Evolutionary conservation across 306 rosid species (phyloP), one percentile per base, ranked within the genome.

Genomic region (Morella rubra): DNA sequence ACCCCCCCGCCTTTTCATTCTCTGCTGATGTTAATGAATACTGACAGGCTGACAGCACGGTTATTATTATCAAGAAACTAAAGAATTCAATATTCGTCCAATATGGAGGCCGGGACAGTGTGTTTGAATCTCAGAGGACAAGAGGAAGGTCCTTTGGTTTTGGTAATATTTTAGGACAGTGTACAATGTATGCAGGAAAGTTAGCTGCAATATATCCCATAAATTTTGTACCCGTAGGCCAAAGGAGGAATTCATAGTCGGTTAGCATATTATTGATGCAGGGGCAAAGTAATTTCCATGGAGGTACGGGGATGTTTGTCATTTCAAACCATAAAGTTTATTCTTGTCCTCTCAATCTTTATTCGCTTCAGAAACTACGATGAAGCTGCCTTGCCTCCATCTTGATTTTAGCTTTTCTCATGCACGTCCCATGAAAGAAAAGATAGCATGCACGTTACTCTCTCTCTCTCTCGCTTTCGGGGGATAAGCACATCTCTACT

Each of bases 291-390:
- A 37, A 67, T 72, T 56, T 47, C 71, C 42, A 54, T 52, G 42
- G 20, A 69, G 56, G 46, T 40, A 71, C 65, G 74, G 75, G 81
- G 10, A 56, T n/a, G 77, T 53, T 27, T 77, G 87, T 82, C 18
- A 82, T 84, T 91, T 83, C 70, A 78, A 81, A 80, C 42, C 65
- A 70, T 75, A 93, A 93, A 89, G 93, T 89, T 93, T 86, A 90
- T 91, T 93, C 98, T 91, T 91, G 96, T 89, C 96, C 86, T 81
- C 59, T 80, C 86, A 80, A 84, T 85, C 87, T 81, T 82, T 90
- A 87, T 91, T 85, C 89, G 76, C 51, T 66, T 82, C 58, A 80
- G 92, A 87, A 90, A 85, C 77, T 80, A 87, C 86, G 72, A 87
- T 73, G 91, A 87, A 85, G 77, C 79, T 87, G 92, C 87, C 74